Percentiles rank a stretch among this genome's conserved stretches.
Evolutionary conservation across 805 yeast genomes (phyloP).

Genomic region (Candida ovalis): DNA sequence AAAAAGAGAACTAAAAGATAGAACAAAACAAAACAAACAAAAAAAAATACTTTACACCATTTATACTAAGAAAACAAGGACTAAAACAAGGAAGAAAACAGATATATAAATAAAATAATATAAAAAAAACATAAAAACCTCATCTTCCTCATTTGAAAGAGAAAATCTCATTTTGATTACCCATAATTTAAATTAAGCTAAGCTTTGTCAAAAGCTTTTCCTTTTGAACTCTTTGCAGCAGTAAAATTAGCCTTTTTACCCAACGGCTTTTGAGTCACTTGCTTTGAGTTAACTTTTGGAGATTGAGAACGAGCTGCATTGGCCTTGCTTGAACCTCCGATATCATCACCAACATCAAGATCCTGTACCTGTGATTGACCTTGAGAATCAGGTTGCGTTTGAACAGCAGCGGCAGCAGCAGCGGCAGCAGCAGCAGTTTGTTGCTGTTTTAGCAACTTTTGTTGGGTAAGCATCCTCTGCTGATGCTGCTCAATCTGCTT

Average conservation of each 20-base stretch:
- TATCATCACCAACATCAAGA: background rate
- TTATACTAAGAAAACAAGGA: background rate
- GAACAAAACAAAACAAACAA: background rate
- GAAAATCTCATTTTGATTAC: background rate
- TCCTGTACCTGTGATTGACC: background rate
- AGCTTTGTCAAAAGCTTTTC: too few relatives aligned
- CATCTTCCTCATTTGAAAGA: background rate
- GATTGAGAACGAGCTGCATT: conserved; percentile 1
- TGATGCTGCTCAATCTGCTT: conserved; percentile 48
- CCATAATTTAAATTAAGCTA: background rate
- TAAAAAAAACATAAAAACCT: background rate
- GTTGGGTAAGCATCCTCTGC: conserved; percentile 29
- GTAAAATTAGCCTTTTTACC: background rate
- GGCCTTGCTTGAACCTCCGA: background rate
- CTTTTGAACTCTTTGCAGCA: background rate
- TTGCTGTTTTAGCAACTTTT: conserved; percentile 32
- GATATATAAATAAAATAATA: background rate
- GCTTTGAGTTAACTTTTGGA: conserved; percentile 3
- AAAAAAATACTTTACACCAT: background rate
- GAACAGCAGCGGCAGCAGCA: background rate
- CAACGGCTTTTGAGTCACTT: background rate
- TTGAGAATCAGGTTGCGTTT: background rate
- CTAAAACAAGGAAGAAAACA: background rate
- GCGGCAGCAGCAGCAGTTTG: conserved; percentile 25
- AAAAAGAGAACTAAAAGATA: background rate